Evolutionary conservation across 163 green algal genomes (phyloP), one percentile per base, ranked within the genome.

Genomic region (Scenedesmus sp.): DNA sequence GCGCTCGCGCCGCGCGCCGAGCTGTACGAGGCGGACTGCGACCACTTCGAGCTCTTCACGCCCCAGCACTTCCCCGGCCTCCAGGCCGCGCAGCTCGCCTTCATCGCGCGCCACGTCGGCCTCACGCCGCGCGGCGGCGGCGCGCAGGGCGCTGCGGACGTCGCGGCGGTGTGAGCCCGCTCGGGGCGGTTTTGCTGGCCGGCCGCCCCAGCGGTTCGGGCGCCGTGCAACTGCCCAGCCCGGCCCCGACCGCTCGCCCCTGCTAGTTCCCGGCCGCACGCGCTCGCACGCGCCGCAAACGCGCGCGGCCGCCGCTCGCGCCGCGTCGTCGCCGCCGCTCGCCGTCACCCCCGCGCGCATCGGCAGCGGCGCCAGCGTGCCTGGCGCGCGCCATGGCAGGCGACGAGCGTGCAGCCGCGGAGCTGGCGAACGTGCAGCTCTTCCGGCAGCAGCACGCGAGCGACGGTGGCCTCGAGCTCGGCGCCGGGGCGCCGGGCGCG

Each of bases 31-130:
- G 36, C 22, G 2, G 62, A 74, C 18, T 81, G 74, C 31, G 60
- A 67, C 29, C 74, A 81, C 50, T 81, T 81, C 75, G 74, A 81
- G 34, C 47, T 81, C 0, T 81, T 70, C 74, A 60, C 69, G 48
- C 31, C 31, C 22, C 31, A 70, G 69, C 53, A 77, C 42, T 45
- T 77, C 53, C 54, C 69, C 18, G 54, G 36, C 13, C 69, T 77
- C 34, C 69, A 77, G 42, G n/a, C 33, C 14, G 15, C 18, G 54
- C 69, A 77, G 69, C 54, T 67, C n/a, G 54, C 66, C 53, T 77
- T 77, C 15, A 24, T 77, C 53, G n/a, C 67, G 48, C 14, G 50
- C 50, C 67, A 76, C 29, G 29, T 64, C 11, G 67, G 66, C 9
- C n/a, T n/a, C n/a, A n/a, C n/a, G n/a, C n/a, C n/a, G n/a, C n/a